Evolutionary conservation across 2,329 filamentous ascomycete genomes (phyloP).

Genomic region (Corniculantispora saksenae): DNA sequence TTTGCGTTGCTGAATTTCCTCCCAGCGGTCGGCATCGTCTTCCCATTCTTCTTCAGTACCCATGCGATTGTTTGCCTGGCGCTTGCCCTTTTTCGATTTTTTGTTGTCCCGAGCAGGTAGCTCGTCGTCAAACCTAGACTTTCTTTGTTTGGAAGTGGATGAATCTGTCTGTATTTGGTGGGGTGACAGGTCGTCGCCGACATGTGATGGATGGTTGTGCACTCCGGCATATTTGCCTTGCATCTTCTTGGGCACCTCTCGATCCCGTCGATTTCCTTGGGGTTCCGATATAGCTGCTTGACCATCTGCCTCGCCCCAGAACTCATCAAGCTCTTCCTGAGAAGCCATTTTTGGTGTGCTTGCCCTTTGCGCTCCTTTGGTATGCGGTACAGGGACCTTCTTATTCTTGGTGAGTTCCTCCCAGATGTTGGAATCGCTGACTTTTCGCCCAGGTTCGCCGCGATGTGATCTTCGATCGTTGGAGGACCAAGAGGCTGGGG

Average conservation of each 20-base stretch:
- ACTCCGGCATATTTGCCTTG: slow-evolving; percentile 10
- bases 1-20: slow-evolving; percentile 43
- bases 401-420: slow-evolving; percentile 22
- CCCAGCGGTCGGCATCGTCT: slow-evolving; percentile 39
- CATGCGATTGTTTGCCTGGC: not conserved
- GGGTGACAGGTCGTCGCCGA: slow-evolving; percentile 5
- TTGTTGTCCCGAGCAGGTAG: slow-evolving; percentile 1
- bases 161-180: not conserved
- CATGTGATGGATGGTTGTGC: slow-evolving; percentile 16
- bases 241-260: slow-evolving; percentile 13
- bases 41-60: slow-evolving; percentile 38
- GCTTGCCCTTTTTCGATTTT: slow-evolving; percentile 13
- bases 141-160: not conserved
- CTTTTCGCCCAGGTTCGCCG: not conserved
- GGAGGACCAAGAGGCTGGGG: slow-evolving; percentile 5
- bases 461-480: slow-evolving; percentile 27
- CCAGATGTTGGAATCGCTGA: slow-evolving; percentile 21
- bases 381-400: not conserved
- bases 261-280: not conserved
- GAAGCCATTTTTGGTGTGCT: not conserved
- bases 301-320: slow-evolving; percentile 26
- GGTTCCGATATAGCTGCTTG: not conserved
- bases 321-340: slow-evolving; percentile 10
- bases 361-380: slow-evolving; percentile 3
- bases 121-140: not conserved